Evolutionary conservation across 306 rosid genomes (phyloP).

Genomic region (Malus asiatica): DNA sequence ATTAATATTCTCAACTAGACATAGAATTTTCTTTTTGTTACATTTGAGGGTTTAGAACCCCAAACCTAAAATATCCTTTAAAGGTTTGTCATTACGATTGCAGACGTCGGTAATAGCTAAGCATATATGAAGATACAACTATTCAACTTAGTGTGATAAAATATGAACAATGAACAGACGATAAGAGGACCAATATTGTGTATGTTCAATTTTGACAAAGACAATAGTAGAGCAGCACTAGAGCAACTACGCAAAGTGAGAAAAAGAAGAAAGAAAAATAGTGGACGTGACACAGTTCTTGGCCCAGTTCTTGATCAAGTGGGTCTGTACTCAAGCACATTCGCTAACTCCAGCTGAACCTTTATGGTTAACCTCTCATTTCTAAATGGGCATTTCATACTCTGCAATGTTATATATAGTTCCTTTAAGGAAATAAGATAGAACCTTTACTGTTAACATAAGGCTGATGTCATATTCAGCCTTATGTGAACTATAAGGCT

Average conservation of each 20-base stretch:
- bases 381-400: not conserved
- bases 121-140: not conserved
- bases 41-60: no score
- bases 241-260: not conserved
- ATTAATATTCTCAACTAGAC: no score
- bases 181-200: slow-evolving; percentile 9
- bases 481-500: no score
- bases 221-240: slow-evolving; percentile 12
- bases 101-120: not conserved
- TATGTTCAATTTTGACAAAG: slow-evolving; percentile 19
- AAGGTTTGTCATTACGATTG: not conserved
- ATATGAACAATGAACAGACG: not conserved
- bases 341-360: not conserved
- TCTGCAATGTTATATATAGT: not conserved
- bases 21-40: no score
- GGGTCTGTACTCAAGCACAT: not conserved
- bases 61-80: not conserved
- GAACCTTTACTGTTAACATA: slow-evolving; percentile 14
- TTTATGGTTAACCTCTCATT: slow-evolving; percentile 1
- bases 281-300: slow-evolving; percentile 13
- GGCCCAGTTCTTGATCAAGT: slow-evolving; percentile 17
- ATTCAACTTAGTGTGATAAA: not conserved
- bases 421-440: not conserved
- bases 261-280: slow-evolving; percentile 12
- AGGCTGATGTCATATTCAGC: slow-evolving; percentile 18